Conservation (phyloP, 2,329 filamentous ascomycete species). For the Calycina marina region DNA sequence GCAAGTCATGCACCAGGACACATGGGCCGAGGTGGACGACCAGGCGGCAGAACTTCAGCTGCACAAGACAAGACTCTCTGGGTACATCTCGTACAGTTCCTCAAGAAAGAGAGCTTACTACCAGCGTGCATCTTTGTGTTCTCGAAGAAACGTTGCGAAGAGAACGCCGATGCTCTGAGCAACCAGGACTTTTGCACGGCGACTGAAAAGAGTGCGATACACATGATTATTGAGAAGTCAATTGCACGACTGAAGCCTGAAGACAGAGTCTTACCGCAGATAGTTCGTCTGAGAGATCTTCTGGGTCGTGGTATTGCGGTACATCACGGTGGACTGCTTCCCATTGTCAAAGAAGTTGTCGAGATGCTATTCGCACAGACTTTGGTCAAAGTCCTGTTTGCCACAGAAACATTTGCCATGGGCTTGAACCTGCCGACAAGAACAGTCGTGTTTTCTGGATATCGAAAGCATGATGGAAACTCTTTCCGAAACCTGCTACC, state of each 20-base stretch:
- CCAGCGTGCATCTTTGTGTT: constrained; percentile 97
- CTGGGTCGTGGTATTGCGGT: constrained; percentile 83
- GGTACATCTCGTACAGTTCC: constrained; percentile 86
- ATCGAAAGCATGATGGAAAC: constrained; percentile 89
- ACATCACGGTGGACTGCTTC: constrained; percentile 84
- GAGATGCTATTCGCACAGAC: constrained; percentile 94
- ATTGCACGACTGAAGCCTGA: constrained; percentile 82
- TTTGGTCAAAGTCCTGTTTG: constrained; percentile 90
- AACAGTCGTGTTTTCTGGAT: constrained; percentile 95
- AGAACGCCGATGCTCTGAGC: constrained; percentile 87
- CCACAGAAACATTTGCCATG: constrained; percentile 98
- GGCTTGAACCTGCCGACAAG: constrained; percentile 88
- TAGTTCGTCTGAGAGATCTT: constrained; percentile 72
- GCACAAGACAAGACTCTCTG: constrained; percentile 93
- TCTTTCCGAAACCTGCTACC: constrained; percentile 81
- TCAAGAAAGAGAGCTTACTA: constrained; percentile 74
- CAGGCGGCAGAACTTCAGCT: constrained; percentile 73
- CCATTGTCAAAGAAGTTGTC: constrained; percentile 95
- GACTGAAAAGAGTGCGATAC: constrained; percentile 86
- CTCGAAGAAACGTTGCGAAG: constrained; percentile 93
- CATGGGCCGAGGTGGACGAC: constrained; percentile 76
- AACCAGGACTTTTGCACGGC: constrained; percentile 94
- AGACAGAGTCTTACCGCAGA: constrained; percentile 81
- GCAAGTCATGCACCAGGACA: constrained; percentile 52
- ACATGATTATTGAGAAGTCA: constrained; percentile 95